A percentile compares a stretch with the other conserved stretches of the same genome.
These are phyloP conservation scores for Daedaleopsis nitida DNA, from an alignment of 768 basidiomycete species.

Conservation along the genomic window DNA sequence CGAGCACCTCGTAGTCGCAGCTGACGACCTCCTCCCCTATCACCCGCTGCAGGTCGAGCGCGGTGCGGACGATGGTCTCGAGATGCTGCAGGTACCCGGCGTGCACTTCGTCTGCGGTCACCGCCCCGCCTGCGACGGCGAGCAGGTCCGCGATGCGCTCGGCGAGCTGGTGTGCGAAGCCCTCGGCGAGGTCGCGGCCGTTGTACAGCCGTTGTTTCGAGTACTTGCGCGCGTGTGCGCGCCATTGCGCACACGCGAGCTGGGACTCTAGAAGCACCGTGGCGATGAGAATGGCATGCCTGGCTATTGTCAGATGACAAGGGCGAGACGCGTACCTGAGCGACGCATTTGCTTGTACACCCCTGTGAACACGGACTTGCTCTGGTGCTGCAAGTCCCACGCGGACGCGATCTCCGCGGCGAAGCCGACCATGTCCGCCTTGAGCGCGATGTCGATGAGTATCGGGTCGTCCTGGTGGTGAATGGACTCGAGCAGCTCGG, in stretches of 20 bases:
- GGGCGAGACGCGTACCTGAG: conserved; percentile 18
- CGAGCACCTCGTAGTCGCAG: conserved; percentile 18
- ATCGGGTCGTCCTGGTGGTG: conserved; percentile 26
- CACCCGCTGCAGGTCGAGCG: conserved; percentile 18
- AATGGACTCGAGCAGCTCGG: conserved; percentile 22
- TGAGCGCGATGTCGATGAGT: conserved; percentile 23
- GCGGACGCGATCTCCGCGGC: conserved; percentile 21
- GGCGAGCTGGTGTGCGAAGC: conserved; percentile 22
- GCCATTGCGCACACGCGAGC: conserved; percentile 18
- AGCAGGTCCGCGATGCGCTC: conserved; percentile 23
- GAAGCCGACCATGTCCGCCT: conserved; percentile 25
- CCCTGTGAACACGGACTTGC: conserved; percentile 17
- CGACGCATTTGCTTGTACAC: conserved; percentile 21
- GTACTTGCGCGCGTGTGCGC: conserved; percentile 21
- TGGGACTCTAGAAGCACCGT: conserved; percentile 16
- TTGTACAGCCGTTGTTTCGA: conserved; percentile 23
- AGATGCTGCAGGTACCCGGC: conserved; percentile 13
- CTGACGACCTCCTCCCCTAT: conserved; percentile 19
- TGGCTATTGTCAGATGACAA: too few relatives aligned
- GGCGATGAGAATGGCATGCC: background rate
- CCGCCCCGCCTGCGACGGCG: conserved; percentile 11
- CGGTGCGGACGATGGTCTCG: conserved; percentile 13
- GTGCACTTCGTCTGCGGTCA: conserved; percentile 1
- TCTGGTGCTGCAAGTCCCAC: conserved; percentile 26
- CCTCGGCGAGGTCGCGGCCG: conserved; percentile 22